phyloP scores from a whole-genome alignment of 1,139 yeast species.

The Candida freyschussii region DNA sequence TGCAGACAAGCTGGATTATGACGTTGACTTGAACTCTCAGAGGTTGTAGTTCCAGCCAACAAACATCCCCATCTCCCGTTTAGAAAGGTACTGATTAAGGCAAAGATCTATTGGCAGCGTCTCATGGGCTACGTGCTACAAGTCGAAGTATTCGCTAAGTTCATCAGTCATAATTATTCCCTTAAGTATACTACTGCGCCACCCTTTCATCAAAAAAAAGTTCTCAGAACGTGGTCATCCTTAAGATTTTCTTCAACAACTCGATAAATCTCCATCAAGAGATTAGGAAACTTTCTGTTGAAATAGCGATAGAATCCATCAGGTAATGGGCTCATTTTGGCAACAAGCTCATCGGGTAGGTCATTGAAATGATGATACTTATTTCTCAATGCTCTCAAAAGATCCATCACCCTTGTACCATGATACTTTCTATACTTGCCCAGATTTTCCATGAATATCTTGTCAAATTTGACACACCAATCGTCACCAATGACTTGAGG shows the following conservation, averaged over 20 bases:
- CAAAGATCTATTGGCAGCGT: too few relatives aligned
- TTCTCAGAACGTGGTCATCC: conserved; percentile 57
- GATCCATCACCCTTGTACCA: conserved; percentile 71
- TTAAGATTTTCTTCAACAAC: conserved; percentile 54
- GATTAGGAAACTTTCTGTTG: conserved; percentile 65
- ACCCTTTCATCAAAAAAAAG: conserved; percentile 35
- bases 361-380: conserved; percentile 93
- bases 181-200: background rate
- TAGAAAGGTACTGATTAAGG: too few relatives aligned
- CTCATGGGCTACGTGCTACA: too few relatives aligned
- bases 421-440: conserved; percentile 90
- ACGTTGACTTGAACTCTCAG: too few relatives aligned
- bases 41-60: too few relatives aligned
- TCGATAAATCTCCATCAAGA: conserved; percentile 71
- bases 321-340: conserved; percentile 73
- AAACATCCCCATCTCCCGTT: too few relatives aligned
- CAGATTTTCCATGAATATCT: conserved; percentile 68
- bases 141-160: background rate
- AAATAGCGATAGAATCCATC: conserved; percentile 79
- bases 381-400: conserved; percentile 83
- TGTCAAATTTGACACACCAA: conserved; percentile 77
- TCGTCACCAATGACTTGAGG: conserved; percentile 54
- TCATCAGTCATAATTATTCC: conserved; percentile 1
- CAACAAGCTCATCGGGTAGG: conserved; percentile 59
- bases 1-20: too few relatives aligned